Evolutionary conservation across 2,329 filamentous ascomycete genomes (phyloP), one percentile per base, ranked within the genome.

Genomic region (Ophiostoma perfectum): DNA sequence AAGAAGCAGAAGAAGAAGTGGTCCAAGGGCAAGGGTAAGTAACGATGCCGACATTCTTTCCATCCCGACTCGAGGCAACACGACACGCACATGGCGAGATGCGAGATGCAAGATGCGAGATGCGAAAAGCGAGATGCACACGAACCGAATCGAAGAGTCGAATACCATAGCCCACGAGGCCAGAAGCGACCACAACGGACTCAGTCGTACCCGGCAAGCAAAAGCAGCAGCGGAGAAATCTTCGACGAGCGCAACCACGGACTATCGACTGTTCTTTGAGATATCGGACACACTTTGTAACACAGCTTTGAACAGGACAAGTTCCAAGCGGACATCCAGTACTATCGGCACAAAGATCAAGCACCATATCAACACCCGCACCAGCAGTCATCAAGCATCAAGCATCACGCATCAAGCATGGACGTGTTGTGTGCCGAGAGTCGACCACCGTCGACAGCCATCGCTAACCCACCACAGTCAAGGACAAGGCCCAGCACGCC

Each of bases 401-500:
- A 9, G n/a, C 49, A 55, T 55, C n/a, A 14, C 45, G 12, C 6
- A n/a, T 49, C 45, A 49, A 3, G 4, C 4, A 7, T 4, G 9
- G n/a, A 16, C 27, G 49, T 18, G n/a, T 55, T 8, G 5, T 18
- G 49, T 55, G 49, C 49, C n/a, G 49, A 47, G 49, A 27, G 27
- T 27, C 49, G 2, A 44, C 4, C 12, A 55, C 49, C 12, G 1
- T 55, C 18, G n/a, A 14, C 49, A 39, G 8, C 27, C 55, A 45
- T 3, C 6, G 66, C 69, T 68, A 67, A 70, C 65, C 27, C 65
- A 11, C 5, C 58, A 70, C 72, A 78, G 95, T 99, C 87, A 99
- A 99, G 95, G 95, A 99, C 89, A 99, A 99, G 93, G 94, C 95
- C 84, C 91, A 98, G 83, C 95, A 99, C 89, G 92, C 91, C 83